phyloP scores from a whole-genome alignment of 1,139 yeast genomes.

The Debaryomyces coudertii region DNA sequence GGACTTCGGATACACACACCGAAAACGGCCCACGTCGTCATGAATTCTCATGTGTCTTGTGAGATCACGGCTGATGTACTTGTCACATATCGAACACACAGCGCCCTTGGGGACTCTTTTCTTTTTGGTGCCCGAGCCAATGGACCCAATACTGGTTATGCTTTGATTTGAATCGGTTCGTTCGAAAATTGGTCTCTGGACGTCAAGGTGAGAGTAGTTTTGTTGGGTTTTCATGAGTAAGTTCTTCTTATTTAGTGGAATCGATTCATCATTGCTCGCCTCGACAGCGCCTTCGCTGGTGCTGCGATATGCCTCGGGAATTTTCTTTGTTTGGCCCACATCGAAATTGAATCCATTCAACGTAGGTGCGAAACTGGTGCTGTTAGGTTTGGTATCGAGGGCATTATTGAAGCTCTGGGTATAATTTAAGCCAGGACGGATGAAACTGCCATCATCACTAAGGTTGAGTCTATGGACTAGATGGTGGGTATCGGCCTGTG shows the following conservation, averaged over 20 bases:
- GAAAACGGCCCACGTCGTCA: conserved; percentile 50
- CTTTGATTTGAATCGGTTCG: conserved; percentile 32
- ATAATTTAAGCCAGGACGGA: conserved; percentile 15
- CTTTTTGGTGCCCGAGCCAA: conserved; percentile 22
- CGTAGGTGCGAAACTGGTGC: background rate
- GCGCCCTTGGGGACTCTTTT: conserved; percentile 44
- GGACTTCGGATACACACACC: conserved; percentile 46
- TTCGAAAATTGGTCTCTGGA: conserved; percentile 17
- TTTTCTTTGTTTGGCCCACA: background rate
- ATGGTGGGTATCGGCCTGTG: background rate
- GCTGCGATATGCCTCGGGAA: background rate
- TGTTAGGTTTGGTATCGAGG: background rate
- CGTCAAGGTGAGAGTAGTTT: conserved; percentile 5
- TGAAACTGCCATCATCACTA: conserved; percentile 18
- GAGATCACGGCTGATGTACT: conserved; percentile 47
- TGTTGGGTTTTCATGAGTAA: conserved; percentile 5
- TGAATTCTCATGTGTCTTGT: conserved; percentile 52
- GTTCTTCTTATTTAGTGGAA: conserved; percentile 5
- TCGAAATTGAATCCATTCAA: conserved; percentile 5
- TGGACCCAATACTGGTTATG: conserved; percentile 19
- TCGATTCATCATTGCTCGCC: background rate
- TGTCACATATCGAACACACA: conserved; percentile 44
- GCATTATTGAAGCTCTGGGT: background rate
- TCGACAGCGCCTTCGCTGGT: background rate
- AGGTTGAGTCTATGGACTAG: conserved; percentile 1